Evolutionary conservation across 805 yeast species (phyloP), one percentile per base, ranked within the genome.

Genomic region (Pichia deserticola): DNA sequence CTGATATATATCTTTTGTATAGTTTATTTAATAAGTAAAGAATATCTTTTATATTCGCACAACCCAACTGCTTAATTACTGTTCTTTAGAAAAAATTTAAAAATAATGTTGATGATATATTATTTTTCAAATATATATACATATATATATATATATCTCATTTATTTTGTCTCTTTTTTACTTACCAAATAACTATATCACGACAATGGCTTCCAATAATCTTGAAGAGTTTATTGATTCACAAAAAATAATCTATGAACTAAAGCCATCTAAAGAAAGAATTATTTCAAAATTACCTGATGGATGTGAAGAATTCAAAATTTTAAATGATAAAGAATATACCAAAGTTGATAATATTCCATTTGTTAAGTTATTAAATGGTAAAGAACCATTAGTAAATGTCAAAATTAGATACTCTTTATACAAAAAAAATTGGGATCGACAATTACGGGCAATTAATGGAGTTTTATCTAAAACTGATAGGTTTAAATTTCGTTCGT

Each of bases 331-430:
- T 39, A 25, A 12, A 11, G 50, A 47, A 11, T 36, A 25, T 6
- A 38, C 36, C 5, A 46, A 36, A n/a, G 32, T 44, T 6, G 51
- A 42, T 5, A 44, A 55, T 4, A 52, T 66, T 7, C 79, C 80
- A 11, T 74, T 77, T 60, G 65, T 72, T 7, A 60, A 64, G 42
- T 60, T 77, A 7, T 51, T 76, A 37, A 68, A 69, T 15, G 80
- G 79, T 1, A 53, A 64, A 13, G 82, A 78, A 56, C 66, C 75
- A 1, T 49, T 55, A 5, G 64, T 60, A 1, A 66, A 70, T 48
- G 66, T 69, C 28, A 49, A 61, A 25, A 56, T 65, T 36, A 58
- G 82, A 52, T 72, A 76, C 71, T 63, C 67, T 35, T 54, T 74
- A 38, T 77, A 69, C 54, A 57, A 65, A 36, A 64, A 65, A 56